Percentiles rank a stretch among this genome's conserved stretches.
Evolutionary conservation across 163 green algal species (phyloP).

Genomic region (Chlorella variabilis): DNA sequence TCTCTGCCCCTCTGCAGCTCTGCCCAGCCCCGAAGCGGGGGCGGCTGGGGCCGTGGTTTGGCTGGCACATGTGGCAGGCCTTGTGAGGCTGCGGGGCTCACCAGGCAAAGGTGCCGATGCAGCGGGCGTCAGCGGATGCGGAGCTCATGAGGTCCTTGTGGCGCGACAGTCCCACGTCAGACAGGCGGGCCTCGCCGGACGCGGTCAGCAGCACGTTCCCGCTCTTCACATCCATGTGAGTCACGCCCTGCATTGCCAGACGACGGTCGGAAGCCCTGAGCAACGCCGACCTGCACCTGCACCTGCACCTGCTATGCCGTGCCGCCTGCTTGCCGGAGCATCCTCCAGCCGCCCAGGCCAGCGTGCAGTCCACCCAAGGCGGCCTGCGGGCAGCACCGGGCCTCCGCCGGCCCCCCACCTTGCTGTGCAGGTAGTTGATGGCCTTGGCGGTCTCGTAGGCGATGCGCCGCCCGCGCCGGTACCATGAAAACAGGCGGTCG

Average conservation of each 20-base stretch:
- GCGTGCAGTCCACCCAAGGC: no score
- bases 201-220: conserved; percentile 44
- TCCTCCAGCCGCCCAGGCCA: no score
- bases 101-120: conserved; percentile 32
- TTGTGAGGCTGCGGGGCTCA: no score
- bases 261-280: no score
- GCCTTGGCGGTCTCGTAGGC: conserved; percentile 1
- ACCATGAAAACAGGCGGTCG: neutral
- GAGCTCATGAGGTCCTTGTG: conserved; percentile 5
- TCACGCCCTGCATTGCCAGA: conserved; percentile 11
- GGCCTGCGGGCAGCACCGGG: no score
- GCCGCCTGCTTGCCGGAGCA: no score
- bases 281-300: no score
- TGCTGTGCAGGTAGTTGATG: neutral
- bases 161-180: conserved; percentile 44
- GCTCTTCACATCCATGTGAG: conserved; percentile 24
- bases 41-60: no score
- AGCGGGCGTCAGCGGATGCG: neutral
- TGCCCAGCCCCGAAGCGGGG: no score
- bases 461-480: neutral
- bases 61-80: no score
- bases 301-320: neutral
- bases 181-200: conserved; percentile 37
- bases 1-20: no score
- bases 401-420: no score